A percentile compares a stretch with the other conserved stretches of the same genome.
phyloP scores from a whole-genome alignment of 148 eudicot genomes.

The Fagopyrum esculentum region DNA sequence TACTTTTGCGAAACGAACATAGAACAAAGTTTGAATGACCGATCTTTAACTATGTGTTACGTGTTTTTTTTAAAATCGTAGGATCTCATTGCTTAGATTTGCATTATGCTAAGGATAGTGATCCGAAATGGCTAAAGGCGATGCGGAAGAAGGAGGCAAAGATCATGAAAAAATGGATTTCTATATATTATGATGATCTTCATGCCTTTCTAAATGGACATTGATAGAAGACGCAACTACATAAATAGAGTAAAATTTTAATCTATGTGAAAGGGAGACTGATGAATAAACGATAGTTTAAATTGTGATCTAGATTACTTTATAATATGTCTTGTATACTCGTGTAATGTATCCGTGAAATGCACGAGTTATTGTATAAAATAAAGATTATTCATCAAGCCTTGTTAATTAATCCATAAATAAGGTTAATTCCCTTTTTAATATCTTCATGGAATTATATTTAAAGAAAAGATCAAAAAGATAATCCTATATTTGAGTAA shows the following conservation, averaged over 20 bases:
- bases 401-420: too few species aligned
- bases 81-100: not conserved
- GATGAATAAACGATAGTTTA: not conserved
- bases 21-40: not conserved
- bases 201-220: slow-evolving; percentile 1
- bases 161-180: slow-evolving; percentile 1
- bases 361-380: too few species aligned
- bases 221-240: not conserved
- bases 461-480: too few species aligned
- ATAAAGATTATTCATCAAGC: too few species aligned
- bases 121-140: slow-evolving; percentile 1
- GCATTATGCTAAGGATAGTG: not conserved
- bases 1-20: too few species aligned
- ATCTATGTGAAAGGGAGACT: not conserved
- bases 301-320: too few species aligned
- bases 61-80: not conserved
- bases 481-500: too few species aligned
- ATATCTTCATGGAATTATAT: too few species aligned
- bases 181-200: not conserved
- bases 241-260: too few species aligned
- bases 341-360: too few species aligned
- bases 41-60: not conserved
- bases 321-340: too few species aligned
- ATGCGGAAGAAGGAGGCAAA: slow-evolving; percentile 1
- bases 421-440: too few species aligned